Evolutionary conservation across 306 rosid species (phyloP).

Genomic region (Acacia crassicarpa): DNA sequence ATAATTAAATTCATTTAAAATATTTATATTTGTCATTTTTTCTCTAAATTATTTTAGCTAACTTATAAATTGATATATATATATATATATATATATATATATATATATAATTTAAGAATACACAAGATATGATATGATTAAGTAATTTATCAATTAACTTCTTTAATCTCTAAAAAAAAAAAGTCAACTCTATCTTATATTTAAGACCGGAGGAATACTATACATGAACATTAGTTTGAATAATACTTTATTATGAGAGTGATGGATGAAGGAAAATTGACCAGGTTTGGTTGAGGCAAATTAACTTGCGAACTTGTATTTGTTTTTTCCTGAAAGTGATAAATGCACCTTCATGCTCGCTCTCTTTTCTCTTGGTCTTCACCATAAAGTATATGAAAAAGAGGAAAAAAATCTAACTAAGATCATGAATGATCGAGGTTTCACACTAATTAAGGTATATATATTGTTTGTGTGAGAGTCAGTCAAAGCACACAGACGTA

Average conservation of each 20-base stretch:
- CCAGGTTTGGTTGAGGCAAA: background rate
- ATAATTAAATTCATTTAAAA: too few species aligned
- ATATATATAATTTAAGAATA: too few species aligned
- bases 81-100: too few species aligned
- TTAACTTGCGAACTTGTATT: background rate
- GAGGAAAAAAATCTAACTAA: background rate
- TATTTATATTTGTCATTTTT: too few species aligned
- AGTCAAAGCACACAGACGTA: slow-evolving; percentile 1
- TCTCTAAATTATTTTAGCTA: too few species aligned
- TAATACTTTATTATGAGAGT: background rate
- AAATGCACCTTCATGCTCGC: background rate
- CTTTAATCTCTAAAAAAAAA: too few species aligned
- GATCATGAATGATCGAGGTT: background rate
- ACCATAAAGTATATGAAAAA: background rate
- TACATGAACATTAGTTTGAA: background rate
- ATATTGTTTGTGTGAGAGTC: background rate
- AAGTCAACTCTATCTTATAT: too few species aligned
- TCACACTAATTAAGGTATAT: background rate
- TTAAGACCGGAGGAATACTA: background rate
- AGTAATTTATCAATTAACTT: too few species aligned
- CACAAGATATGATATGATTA: too few species aligned
- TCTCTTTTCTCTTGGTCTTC: background rate
- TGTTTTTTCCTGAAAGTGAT: background rate
- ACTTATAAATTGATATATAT: too few species aligned
- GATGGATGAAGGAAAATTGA: background rate